phyloP scores from a whole-genome alignment of 257 asterid genomes.

The Solanum chaucha region DNA sequence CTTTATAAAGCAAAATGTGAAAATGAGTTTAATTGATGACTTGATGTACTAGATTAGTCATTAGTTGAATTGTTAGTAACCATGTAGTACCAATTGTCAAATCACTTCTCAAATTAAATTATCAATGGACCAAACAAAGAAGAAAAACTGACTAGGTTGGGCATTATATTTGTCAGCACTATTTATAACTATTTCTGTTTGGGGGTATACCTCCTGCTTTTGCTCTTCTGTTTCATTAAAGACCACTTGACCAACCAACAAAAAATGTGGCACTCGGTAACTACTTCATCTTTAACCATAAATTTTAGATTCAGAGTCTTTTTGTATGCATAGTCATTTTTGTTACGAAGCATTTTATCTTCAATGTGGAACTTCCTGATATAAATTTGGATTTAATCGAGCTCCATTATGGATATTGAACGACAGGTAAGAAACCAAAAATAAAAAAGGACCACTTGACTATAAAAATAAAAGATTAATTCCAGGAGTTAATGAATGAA shows the following conservation, averaged over 20 bases:
- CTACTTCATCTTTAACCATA: no score
- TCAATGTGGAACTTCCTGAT: fast-evolving
- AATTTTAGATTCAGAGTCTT: no score
- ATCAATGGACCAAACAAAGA: neutral
- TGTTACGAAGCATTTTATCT: fast-evolving
- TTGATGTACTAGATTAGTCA: neutral
- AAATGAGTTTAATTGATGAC: neutral
- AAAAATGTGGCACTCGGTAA: no score
- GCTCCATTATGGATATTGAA: fast-evolving
- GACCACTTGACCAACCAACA: neutral
- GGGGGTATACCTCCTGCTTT: neutral
- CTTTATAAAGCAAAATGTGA: neutral
- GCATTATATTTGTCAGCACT: neutral
- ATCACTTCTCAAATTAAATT: neutral
- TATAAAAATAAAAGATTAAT: neutral
- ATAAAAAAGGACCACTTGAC: neutral
- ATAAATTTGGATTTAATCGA: fast-evolving
- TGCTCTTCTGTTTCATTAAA: neutral
- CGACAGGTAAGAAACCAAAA: fast-evolving
- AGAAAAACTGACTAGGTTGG: neutral
- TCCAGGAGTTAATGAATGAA: neutral
- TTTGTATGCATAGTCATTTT: no score
- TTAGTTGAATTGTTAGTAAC: neutral
- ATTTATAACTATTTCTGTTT: neutral
- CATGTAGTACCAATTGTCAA: neutral